Conservation (phyloP, 2,329 filamentous ascomycete species). For the Akanthomyces muscarius region DNA sequence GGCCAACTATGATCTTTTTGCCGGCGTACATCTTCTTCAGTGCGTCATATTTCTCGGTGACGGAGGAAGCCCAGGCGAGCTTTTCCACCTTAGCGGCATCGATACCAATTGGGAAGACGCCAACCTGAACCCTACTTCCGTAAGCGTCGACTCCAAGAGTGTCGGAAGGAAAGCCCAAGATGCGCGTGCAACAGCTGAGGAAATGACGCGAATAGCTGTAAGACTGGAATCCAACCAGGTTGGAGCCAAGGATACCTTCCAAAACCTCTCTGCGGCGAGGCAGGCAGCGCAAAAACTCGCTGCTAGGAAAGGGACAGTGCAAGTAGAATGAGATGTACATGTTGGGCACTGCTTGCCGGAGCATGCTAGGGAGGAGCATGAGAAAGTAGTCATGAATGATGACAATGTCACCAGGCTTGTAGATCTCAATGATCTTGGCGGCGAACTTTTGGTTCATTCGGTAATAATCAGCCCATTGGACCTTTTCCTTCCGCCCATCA, state of each 20-base stretch:
- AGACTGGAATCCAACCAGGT: slow-evolving; percentile 92
- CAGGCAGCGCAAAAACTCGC: slow-evolving; percentile 88
- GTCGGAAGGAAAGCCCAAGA: slow-evolving; percentile 86
- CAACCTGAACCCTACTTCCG: slow-evolving; percentile 82
- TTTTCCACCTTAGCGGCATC: slow-evolving; percentile 76
- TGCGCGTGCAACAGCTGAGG: slow-evolving; percentile 85
- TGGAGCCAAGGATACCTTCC: slow-evolving; percentile 83
- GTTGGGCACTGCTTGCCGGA: slow-evolving; percentile 79
- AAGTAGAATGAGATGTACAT: slow-evolving; percentile 95
- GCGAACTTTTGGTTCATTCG: slow-evolving; percentile 91
- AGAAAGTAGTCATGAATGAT: slow-evolving; percentile 94
- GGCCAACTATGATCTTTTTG: slow-evolving; percentile 91
- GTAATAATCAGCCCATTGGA: slow-evolving; percentile 89
- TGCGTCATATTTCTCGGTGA: slow-evolving; percentile 67
- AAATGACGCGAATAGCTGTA: slow-evolving; percentile 95
- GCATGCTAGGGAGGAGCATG: slow-evolving; percentile 80
- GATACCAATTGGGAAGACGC: slow-evolving; percentile 92
- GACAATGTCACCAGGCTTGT: slow-evolving; percentile 89
- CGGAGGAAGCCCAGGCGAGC: slow-evolving; percentile 66
- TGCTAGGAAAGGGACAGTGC: slow-evolving; percentile 91
- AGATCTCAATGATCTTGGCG: slow-evolving; percentile 79
- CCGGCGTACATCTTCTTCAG: slow-evolving; percentile 76
- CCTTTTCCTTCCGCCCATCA: slow-evolving; percentile 74
- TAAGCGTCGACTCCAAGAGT: slow-evolving; percentile 83
- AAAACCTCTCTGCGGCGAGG: slow-evolving; percentile 85